phyloP scores from a whole-genome alignment of 208 protist genomes.

The Strigomonas culicis region DNA sequence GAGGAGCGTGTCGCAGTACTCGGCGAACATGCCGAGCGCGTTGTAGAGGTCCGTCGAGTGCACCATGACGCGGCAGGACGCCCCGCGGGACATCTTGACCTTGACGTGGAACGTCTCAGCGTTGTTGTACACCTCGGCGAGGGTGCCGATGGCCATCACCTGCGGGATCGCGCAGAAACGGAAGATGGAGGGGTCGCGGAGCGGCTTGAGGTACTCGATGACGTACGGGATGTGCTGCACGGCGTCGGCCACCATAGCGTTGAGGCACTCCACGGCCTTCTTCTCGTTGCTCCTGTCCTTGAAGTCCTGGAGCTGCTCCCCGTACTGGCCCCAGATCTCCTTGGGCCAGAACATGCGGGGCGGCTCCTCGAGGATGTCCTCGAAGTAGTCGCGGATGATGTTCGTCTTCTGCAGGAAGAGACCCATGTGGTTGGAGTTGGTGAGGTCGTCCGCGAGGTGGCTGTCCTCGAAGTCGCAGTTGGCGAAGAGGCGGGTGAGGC shows the following conservation, averaged over 20 bases:
- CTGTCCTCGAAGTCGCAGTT: slow-evolving; percentile 79
- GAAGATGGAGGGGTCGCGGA: slow-evolving; percentile 87
- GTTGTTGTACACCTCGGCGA: slow-evolving; percentile 95
- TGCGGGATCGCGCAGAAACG: slow-evolving; percentile 97
- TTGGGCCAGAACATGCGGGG: slow-evolving; percentile 94
- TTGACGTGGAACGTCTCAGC: slow-evolving; percentile 84
- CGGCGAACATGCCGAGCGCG: slow-evolving; percentile 30
- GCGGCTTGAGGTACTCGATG: slow-evolving; percentile 81
- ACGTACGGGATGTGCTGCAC: slow-evolving; percentile 85
- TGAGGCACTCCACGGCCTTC: slow-evolving; percentile 87
- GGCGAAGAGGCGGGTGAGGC: slow-evolving; percentile 90
- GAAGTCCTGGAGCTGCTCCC: slow-evolving; percentile 61
- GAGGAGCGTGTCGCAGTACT: slow-evolving; percentile 36
- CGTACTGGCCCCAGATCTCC: slow-evolving; percentile 84
- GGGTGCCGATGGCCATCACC: slow-evolving; percentile 96
- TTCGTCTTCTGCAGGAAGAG: slow-evolving; percentile 98
- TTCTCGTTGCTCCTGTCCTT: slow-evolving; percentile 31
- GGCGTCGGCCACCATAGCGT: slow-evolving; percentile 93
- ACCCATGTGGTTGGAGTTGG: slow-evolving; percentile 93
- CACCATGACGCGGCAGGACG: slow-evolving; percentile 60
- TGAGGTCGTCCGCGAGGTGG: slow-evolving; percentile 48
- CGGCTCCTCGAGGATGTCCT: slow-evolving; percentile 91
- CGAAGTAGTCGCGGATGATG: slow-evolving; percentile 97
- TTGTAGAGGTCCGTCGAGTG: slow-evolving; percentile 34
- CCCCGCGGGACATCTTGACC: slow-evolving; percentile 92